phyloP scores from a whole-genome alignment of 2,329 filamentous ascomycete species.

The Fusarium piperis region DNA sequence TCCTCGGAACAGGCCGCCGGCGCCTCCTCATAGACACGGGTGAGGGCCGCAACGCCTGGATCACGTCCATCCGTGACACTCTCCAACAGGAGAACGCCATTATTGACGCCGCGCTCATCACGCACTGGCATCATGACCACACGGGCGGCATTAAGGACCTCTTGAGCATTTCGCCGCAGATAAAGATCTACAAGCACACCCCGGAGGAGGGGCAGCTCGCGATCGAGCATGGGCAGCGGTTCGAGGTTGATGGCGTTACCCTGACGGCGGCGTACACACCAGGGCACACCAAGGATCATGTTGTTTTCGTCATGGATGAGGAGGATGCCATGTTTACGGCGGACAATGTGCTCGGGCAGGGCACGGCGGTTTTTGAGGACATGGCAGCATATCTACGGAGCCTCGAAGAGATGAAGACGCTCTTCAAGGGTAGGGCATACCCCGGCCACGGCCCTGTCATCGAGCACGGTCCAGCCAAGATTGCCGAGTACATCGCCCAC shows the following conservation, averaged over 20 bases:
- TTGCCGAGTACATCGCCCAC: slow-evolving; percentile 86
- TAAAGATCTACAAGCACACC: slow-evolving; percentile 72
- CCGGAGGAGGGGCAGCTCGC: slow-evolving; percentile 60
- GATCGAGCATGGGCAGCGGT: slow-evolving; percentile 62
- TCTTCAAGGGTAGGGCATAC: slow-evolving; percentile 77
- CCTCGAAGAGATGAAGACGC: slow-evolving; percentile 72
- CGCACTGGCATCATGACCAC: slow-evolving; percentile 95
- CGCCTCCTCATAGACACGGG: slow-evolving; percentile 92
- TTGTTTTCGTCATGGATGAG: slow-evolving; percentile 80
- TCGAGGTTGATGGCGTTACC: slow-evolving; percentile 69
- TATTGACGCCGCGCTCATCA: slow-evolving; percentile 77
- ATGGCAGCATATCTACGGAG: slow-evolving; percentile 74
- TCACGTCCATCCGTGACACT: slow-evolving; percentile 68
- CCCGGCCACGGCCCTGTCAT: slow-evolving; percentile 89
- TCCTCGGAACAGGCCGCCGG: slow-evolving; percentile 77
- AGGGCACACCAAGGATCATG: slow-evolving; percentile 84
- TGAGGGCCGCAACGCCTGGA: slow-evolving; percentile 82
- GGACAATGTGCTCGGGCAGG: slow-evolving; percentile 88
- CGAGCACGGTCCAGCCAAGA: slow-evolving; percentile 74
- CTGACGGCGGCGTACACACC: slow-evolving; percentile 70
- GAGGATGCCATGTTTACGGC: slow-evolving; percentile 87
- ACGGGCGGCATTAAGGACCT: slow-evolving; percentile 79
- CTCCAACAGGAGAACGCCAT: slow-evolving; percentile 74
- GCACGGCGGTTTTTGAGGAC: slow-evolving; percentile 86
- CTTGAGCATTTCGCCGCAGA: slow-evolving; percentile 68